These are phyloP conservation scores for Colletotrichum cordylinicola DNA, from an alignment of 2,329 filamentous ascomycete species.

Conservation along the genomic window DNA sequence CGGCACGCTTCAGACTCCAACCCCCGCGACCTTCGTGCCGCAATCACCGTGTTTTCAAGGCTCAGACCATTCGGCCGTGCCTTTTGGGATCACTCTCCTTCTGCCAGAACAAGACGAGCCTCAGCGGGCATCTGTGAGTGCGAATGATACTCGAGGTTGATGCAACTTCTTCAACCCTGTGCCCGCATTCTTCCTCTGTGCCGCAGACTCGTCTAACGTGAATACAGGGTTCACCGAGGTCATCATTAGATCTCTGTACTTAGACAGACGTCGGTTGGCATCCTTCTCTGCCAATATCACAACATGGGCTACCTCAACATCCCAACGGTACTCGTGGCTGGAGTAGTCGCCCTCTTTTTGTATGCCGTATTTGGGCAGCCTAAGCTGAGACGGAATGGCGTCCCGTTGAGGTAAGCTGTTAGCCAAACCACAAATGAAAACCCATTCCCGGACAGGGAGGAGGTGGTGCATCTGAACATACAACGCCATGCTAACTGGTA, in stretches of 20 bases:
- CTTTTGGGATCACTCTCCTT: background rate
- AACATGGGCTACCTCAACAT: background rate
- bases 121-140: background rate
- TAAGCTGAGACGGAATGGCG: conserved; percentile 20
- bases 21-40: background rate
- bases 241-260: background rate
- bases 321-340: background rate
- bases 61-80: background rate
- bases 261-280: background rate
- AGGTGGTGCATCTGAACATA: background rate
- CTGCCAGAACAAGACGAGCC: background rate
- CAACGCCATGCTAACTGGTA: background rate
- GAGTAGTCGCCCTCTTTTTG: conserved; percentile 8
- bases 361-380: conserved; percentile 11
- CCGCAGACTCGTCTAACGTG: background rate
- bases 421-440: background rate
- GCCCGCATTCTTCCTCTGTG: background rate
- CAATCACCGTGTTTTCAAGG: background rate
- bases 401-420: conserved; percentile 19
- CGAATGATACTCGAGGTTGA: background rate
- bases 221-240: background rate
- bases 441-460: background rate
- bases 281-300: background rate
- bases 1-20: background rate
- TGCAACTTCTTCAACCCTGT: background rate